These are phyloP conservation scores for Rhinocladiella mackenziei DNA, from an alignment of 2,329 filamentous ascomycete genomes.

Conservation along the genomic window DNA sequence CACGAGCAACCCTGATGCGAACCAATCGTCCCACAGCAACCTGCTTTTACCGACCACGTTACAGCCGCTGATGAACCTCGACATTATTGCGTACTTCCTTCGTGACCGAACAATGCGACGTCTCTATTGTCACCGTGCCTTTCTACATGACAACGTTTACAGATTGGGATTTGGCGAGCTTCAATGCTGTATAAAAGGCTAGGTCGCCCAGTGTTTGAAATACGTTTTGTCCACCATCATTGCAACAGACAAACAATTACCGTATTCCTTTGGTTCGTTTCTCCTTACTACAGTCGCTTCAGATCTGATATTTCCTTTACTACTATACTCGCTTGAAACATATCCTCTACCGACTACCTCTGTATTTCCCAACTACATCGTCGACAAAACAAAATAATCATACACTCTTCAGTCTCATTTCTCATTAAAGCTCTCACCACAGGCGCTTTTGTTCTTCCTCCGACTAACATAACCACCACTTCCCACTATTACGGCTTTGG, in stretches of 20 bases:
- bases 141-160: background rate
- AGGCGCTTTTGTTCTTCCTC: constrained; percentile 10
- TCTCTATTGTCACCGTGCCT: background rate
- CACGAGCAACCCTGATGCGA: background rate
- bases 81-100: background rate
- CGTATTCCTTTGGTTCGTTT: constrained; percentile 3
- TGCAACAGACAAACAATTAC: constrained; percentile 4
- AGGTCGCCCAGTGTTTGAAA: background rate
- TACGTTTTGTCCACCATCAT: constrained; percentile 8
- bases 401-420: constrained; percentile 16
- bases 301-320: too few relatives aligned
- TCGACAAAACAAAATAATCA: too few relatives aligned
- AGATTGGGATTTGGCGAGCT: background rate
- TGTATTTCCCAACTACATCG: background rate
- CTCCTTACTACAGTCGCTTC: constrained; percentile 10
- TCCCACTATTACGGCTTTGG: constrained; percentile 20
- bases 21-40: background rate
- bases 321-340: background rate
- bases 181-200: constrained; percentile 18
- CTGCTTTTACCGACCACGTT: constrained; percentile 1
- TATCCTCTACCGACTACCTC: background rate
- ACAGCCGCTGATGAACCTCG: background rate
- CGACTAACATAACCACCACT: constrained; percentile 11
- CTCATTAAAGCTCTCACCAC: constrained; percentile 12
- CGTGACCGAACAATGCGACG: background rate